These are phyloP conservation scores for Trebouxia sp. DNA, from an alignment of 139 green algal genomes.

Conservation along the genomic window DNA sequence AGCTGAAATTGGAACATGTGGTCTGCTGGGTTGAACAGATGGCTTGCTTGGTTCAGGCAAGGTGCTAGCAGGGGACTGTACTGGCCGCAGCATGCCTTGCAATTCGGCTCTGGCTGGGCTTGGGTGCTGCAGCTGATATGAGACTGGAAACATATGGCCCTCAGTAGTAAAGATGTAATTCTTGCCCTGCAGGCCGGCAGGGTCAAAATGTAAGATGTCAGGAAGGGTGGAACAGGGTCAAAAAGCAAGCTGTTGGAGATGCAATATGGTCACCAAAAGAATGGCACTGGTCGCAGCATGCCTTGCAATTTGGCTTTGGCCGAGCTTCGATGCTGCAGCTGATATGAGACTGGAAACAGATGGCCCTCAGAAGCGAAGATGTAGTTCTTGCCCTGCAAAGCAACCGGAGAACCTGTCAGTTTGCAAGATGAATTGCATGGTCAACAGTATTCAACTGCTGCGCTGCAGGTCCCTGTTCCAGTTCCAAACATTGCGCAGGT, in stretches of 20 bases:
- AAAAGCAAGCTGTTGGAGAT: too few relatives aligned
- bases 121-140: not conserved
- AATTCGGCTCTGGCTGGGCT: not conserved
- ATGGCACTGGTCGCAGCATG: not conserved
- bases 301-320: not conserved
- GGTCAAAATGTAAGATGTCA: too few relatives aligned
- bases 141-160: constrained; percentile 25
- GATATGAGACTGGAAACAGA: not conserved
- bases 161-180: constrained; percentile 38
- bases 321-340: not conserved
- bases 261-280: too few relatives aligned
- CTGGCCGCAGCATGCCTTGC: not conserved
- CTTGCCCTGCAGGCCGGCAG: not conserved
- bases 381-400: constrained; percentile 24
- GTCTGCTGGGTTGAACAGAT: too few relatives aligned
- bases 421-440: too few relatives aligned
- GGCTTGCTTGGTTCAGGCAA: not conserved
- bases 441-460: too few relatives aligned
- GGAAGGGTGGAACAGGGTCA: too few relatives aligned
- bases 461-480: too few relatives aligned
- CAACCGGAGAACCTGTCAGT: too few relatives aligned
- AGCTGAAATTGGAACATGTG: not conserved
- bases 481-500: too few relatives aligned
- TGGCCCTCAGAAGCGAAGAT: constrained; percentile 37
- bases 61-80: too few relatives aligned